These are phyloP conservation scores for Calonectria pauciramosa DNA, from an alignment of 2,329 filamentous ascomycete genomes.

Conservation along the genomic window DNA sequence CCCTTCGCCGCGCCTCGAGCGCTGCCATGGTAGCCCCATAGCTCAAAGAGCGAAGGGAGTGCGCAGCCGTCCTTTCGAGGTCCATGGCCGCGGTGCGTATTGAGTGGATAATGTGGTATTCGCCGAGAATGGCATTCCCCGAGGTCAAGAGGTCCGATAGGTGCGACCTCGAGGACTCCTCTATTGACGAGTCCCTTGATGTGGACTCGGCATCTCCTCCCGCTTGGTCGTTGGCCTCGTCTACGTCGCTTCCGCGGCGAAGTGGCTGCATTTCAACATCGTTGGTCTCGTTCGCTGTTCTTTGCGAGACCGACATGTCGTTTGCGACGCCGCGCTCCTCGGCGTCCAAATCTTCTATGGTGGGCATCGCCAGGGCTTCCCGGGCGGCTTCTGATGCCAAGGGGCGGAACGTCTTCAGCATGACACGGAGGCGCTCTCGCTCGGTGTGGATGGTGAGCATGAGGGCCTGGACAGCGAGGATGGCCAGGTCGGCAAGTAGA, in stretches of 20 bases:
- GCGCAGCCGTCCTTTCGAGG: conserved; percentile 62
- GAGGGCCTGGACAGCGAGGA: conserved; percentile 71
- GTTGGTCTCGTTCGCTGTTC: conserved; percentile 53
- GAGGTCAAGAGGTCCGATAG: conserved; percentile 65
- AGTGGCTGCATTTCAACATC: conserved; percentile 61
- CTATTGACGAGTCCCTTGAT: conserved; percentile 41
- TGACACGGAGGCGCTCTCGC: conserved; percentile 67
- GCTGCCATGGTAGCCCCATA: conserved; percentile 69
- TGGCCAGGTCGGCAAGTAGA: conserved; percentile 67
- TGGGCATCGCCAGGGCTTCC: conserved; percentile 46
- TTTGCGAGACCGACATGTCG: conserved; percentile 51
- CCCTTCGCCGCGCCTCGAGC: conserved; percentile 59
- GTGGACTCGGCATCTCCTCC: conserved; percentile 47
- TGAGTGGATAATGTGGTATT: conserved; percentile 67
- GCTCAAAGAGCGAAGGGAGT: conserved; percentile 66
- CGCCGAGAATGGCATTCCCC: conserved; percentile 67
- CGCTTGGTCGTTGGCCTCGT: conserved; percentile 38
- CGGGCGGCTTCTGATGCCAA: conserved; percentile 47
- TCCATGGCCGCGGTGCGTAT: conserved; percentile 62
- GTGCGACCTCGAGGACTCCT: conserved; percentile 53
- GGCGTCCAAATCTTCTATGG: conserved; percentile 66
- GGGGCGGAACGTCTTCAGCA: conserved; percentile 57
- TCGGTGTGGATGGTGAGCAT: conserved; percentile 76
- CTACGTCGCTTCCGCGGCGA: conserved; percentile 40
- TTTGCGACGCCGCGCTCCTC: conserved; percentile 68